Percentiles rank a stretch among this genome's conserved stretches.
Evolutionary conservation across 371 early-diverging fungal species (phyloP).

Genomic region (Cokeromyces recurvatus): DNA sequence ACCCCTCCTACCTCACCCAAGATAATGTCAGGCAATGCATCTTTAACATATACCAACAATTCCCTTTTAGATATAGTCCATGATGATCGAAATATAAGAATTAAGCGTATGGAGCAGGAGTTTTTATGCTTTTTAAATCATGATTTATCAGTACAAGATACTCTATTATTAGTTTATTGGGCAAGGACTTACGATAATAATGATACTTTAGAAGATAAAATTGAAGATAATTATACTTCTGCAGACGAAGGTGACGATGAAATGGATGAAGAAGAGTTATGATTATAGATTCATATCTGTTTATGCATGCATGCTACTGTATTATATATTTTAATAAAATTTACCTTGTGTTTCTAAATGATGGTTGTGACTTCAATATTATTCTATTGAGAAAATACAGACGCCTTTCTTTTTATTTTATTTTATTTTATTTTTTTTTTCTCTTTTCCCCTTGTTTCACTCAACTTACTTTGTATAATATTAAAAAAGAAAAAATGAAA

Average conservation of each 20-base stretch:
- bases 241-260: constrained; percentile 41
- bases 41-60: neutral
- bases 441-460: no score
- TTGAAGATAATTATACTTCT: constrained; percentile 19
- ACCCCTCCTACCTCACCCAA: constrained; percentile 27
- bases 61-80: neutral
- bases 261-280: constrained; percentile 25
- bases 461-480: no score
- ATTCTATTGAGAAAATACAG: no score
- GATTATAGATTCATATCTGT: neutral
- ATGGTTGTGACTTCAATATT: no score
- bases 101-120: constrained; percentile 53
- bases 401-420: no score
- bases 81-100: constrained; percentile 1
- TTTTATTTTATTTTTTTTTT: neutral
- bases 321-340: no score
- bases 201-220: neutral
- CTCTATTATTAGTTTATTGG: constrained; percentile 30
- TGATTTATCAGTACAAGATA: constrained; percentile 35
- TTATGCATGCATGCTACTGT: no score
- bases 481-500: constrained; percentile 14
- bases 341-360: no score
- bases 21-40: no score
- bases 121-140: constrained; percentile 52
- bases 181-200: constrained; percentile 14